Percentiles rank a stretch among this genome's conserved stretches.
These are phyloP conservation scores for Labyrinthula sp. DNA, from an alignment of 352 stramenopile genomes.

Conservation along the genomic window DNA sequence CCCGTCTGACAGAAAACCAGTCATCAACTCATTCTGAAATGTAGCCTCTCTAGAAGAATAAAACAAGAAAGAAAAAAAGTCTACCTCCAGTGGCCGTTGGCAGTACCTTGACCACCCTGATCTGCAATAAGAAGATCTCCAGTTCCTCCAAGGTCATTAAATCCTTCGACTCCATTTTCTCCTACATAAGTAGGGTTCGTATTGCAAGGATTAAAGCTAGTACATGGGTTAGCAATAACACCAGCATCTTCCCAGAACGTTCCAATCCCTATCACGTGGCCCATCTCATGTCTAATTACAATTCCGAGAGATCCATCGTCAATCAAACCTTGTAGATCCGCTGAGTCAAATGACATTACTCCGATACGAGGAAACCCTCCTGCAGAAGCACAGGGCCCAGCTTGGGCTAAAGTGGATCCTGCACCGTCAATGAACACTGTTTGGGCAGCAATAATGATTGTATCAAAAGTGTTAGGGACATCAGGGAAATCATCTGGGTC, in stretches of 20 bases:
- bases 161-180: conserved; percentile 15
- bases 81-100: conserved; percentile 1
- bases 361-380: conserved; percentile 4
- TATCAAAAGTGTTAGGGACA: too few relatives aligned
- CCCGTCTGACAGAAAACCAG: neutral
- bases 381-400: too few relatives aligned
- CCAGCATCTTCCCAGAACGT: conserved; percentile 2
- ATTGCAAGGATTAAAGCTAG: neutral
- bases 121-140: neutral
- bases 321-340: conserved; percentile 10
- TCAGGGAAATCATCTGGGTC: too few relatives aligned
- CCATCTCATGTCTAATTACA: conserved; percentile 14
- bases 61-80: too few relatives aligned
- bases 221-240: neutral
- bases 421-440: too few relatives aligned
- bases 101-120: neutral
- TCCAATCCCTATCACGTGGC: conserved; percentile 15
- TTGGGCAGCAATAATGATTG: too few relatives aligned
- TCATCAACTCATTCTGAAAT: conserved; percentile 23
- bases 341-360: conserved; percentile 11
- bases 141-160: neutral
- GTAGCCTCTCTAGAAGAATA: neutral
- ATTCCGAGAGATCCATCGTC: conserved; percentile 1
- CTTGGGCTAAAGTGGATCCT: too few relatives aligned
- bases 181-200: conserved; percentile 3